Conservation (phyloP, 2,329 filamentous ascomycete genomes). For the Cladorrhinum sp. region DNA sequence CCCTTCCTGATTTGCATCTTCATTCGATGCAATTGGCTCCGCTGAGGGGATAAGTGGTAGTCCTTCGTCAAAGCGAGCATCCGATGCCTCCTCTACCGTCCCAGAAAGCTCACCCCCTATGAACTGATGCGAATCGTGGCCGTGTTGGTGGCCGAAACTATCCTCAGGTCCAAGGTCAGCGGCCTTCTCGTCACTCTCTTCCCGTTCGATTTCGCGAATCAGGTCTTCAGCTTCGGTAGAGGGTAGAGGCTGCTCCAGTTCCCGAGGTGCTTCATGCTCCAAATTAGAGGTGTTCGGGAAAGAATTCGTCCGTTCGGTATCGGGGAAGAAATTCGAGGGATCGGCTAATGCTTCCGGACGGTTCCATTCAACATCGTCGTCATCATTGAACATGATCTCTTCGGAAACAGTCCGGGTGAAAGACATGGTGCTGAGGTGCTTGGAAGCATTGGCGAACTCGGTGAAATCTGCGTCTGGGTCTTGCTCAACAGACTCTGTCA, state of each 20-base stretch:
- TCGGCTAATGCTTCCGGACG: slow-evolving; percentile 52
- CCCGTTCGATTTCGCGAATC: slow-evolving; percentile 51
- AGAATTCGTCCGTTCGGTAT: slow-evolving; percentile 59
- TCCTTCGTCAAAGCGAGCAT: slow-evolving; percentile 68
- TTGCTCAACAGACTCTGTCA: slow-evolving; percentile 10
- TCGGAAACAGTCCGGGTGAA: slow-evolving; percentile 64
- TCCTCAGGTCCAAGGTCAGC: slow-evolving; percentile 23
- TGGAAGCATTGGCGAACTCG: slow-evolving; percentile 37
- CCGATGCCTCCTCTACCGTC: slow-evolving; percentile 42
- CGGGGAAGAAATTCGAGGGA: slow-evolving; percentile 58
- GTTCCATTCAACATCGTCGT: slow-evolving; percentile 57
- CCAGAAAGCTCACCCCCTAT: slow-evolving; percentile 45
- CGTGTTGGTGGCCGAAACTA: slow-evolving; percentile 11
- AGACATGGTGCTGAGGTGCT: slow-evolving; percentile 60
- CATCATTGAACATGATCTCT: slow-evolving; percentile 58
- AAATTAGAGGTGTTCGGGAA: slow-evolving; percentile 56
- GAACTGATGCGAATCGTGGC: slow-evolving; percentile 33
- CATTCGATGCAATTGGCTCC: slow-evolving; percentile 21
- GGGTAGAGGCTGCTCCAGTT: slow-evolving; percentile 41
- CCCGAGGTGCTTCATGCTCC: slow-evolving; percentile 26
- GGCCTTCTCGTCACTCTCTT: slow-evolving; percentile 44
- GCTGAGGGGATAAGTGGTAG: slow-evolving; percentile 56
- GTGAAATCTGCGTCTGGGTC: slow-evolving; percentile 7
- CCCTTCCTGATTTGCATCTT: not conserved
- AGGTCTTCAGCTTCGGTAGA: slow-evolving; percentile 53